A percentile compares a stretch with the other conserved stretches of the same genome.
Conservation (phyloP, 2,329 filamentous ascomycete species). For the Seiridium cupressi region DNA sequence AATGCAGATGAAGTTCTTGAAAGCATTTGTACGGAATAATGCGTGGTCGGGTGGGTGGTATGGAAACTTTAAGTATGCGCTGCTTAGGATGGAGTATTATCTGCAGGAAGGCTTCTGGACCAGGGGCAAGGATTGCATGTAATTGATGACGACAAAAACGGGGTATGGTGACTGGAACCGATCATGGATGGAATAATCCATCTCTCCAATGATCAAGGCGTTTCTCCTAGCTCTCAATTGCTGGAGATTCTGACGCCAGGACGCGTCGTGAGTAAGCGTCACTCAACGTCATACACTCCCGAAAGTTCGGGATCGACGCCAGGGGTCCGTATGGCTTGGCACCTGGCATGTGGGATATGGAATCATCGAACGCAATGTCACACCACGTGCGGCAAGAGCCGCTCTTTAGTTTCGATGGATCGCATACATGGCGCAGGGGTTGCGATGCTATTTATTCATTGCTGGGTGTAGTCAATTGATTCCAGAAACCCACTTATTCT, state of each 20-base stretch:
- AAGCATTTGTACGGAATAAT: neutral
- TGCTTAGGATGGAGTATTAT: too few species aligned
- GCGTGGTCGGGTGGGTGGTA: too few species aligned
- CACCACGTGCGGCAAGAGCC: too few species aligned
- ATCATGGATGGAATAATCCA: neutral
- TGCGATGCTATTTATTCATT: too few species aligned
- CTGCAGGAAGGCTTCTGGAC: neutral
- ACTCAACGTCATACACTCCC: conserved; percentile 9
- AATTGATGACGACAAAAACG: neutral
- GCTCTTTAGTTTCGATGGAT: too few species aligned
- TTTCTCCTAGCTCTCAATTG: neutral
- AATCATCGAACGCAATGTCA: too few species aligned
- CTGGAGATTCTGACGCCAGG: too few species aligned
- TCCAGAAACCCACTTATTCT: too few species aligned
- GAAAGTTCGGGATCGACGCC: conserved; percentile 8
- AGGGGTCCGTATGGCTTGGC: neutral
- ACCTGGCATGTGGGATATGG: neutral
- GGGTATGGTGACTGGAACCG: neutral
- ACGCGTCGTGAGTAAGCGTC: conserved; percentile 4
- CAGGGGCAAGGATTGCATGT: neutral
- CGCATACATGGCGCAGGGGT: too few species aligned
- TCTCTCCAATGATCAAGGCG: neutral
- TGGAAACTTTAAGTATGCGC: too few species aligned
- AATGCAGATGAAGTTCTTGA: neutral
- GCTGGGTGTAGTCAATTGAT: too few species aligned